Conservation (phyloP, 257 asterid species). For the Voacanga thouarsii region DNA sequence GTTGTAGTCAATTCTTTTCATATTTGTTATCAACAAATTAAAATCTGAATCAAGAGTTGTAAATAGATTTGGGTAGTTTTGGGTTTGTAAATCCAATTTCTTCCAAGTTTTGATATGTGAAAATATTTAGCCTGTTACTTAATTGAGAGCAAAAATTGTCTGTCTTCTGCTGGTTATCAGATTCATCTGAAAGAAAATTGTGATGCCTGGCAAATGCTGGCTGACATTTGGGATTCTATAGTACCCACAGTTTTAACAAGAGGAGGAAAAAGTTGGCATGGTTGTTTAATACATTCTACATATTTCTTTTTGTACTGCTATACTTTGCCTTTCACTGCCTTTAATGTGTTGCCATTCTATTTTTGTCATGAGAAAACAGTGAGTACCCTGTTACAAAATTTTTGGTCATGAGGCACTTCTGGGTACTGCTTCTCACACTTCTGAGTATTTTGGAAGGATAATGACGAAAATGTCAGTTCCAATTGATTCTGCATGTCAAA, state of each 20-base stretch:
- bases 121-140: background rate
- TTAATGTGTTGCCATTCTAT: background rate
- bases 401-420: background rate
- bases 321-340: background rate
- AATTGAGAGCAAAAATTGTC: background rate
- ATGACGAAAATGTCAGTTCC: background rate
- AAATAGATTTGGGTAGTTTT: conserved; percentile 10
- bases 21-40: conserved; percentile 11
- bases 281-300: background rate
- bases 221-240: background rate
- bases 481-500: background rate
- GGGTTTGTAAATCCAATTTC: background rate
- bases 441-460: background rate
- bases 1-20: conserved; percentile 26
- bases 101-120: conserved; percentile 12
- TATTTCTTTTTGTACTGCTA: background rate
- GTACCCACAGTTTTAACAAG: background rate
- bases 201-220: background rate
- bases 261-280: background rate
- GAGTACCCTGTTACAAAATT: background rate
- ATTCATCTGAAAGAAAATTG: background rate
- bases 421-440: background rate
- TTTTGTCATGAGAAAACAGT: background rate
- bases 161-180: background rate
- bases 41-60: conserved; percentile 23